These are phyloP conservation scores for Xenosphaeropsis pyriputrescens DNA, from an alignment of 2,329 filamentous ascomycete species.

Conservation along the genomic window DNA sequence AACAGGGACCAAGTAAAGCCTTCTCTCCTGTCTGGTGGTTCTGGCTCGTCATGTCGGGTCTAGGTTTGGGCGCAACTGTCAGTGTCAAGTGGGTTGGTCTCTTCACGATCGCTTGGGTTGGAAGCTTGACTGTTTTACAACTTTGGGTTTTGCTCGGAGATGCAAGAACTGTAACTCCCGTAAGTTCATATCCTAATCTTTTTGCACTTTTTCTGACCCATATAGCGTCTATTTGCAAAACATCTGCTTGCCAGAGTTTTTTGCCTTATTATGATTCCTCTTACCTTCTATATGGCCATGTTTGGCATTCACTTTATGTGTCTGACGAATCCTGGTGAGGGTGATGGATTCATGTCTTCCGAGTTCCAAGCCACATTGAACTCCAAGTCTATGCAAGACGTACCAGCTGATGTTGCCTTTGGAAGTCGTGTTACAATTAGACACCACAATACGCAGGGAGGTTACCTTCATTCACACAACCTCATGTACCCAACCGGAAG, in stretches of 20 bases:
- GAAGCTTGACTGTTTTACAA: slow-evolving; percentile 76
- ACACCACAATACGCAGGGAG: slow-evolving; percentile 94
- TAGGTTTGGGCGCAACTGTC: slow-evolving; percentile 76
- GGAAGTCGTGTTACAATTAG: slow-evolving; percentile 77
- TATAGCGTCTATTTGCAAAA: slow-evolving; percentile 69
- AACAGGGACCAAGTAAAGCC: slow-evolving; percentile 76
- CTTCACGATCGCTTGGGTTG: slow-evolving; percentile 98
- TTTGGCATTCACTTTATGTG: slow-evolving; percentile 94
- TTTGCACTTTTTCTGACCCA: slow-evolving; percentile 1
- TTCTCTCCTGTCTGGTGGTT: slow-evolving; percentile 95
- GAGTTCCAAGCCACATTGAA: slow-evolving; percentile 98
- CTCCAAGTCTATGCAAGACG: slow-evolving; percentile 90
- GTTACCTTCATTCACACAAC: slow-evolving; percentile 90
- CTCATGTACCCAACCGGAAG: slow-evolving; percentile 97
- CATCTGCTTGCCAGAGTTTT: slow-evolving; percentile 85
- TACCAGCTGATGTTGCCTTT: slow-evolving; percentile 79
- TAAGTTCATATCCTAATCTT: slow-evolving; percentile 21
- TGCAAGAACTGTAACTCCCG: slow-evolving; percentile 66
- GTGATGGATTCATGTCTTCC: slow-evolving; percentile 98
- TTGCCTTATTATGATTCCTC: slow-evolving; percentile 79
- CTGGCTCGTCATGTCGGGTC: slow-evolving; percentile 77
- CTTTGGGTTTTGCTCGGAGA: slow-evolving; percentile 93
- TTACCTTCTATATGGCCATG: slow-evolving; percentile 89
- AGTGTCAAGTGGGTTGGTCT: slow-evolving; percentile 99
- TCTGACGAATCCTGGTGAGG: slow-evolving; percentile 87